phyloP scores from a whole-genome alignment of 2,329 filamentous ascomycete genomes.

The Rutstroemia sp. region DNA sequence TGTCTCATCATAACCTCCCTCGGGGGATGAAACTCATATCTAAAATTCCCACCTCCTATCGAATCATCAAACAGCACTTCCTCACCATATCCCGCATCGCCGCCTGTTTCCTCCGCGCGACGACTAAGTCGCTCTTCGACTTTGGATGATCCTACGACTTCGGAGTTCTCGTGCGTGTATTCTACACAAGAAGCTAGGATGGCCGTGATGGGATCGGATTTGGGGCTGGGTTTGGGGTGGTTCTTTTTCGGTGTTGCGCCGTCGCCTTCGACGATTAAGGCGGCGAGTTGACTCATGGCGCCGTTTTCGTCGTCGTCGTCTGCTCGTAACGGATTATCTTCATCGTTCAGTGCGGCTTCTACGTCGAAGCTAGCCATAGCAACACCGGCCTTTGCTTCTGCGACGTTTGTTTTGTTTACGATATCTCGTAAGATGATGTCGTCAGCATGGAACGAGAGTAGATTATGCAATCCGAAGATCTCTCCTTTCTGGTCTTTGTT shows the following conservation, averaged over 20 bases:
- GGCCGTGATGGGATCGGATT: constrained; percentile 72
- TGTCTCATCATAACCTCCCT: constrained; percentile 68
- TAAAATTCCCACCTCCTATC: constrained; percentile 19
- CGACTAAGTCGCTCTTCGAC: constrained; percentile 81
- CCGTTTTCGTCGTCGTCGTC: constrained; percentile 46
- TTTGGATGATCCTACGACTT: constrained; percentile 87
- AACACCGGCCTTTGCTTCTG: constrained; percentile 82
- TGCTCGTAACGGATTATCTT: constrained; percentile 36
- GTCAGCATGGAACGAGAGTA: constrained; percentile 75
- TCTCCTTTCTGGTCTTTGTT: constrained; percentile 78
- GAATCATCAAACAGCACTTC: constrained; percentile 49
- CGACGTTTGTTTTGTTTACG: constrained; percentile 96
- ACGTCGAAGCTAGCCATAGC: constrained; percentile 70
- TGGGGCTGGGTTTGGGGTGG: constrained; percentile 34
- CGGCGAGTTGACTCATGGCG: constrained; percentile 66
- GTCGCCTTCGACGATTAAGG: constrained; percentile 45
- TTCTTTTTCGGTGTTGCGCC: constrained; percentile 33
- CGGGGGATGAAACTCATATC: constrained; percentile 50
- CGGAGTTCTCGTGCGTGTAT: constrained; percentile 94
- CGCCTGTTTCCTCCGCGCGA: constrained; percentile 44
- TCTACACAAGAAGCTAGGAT: constrained; percentile 85
- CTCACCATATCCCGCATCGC: constrained; percentile 40
- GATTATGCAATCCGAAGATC: constrained; percentile 83
- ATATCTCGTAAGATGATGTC: constrained; percentile 85
- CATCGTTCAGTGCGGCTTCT: constrained; percentile 50